phyloP scores from a whole-genome alignment of 2,329 filamentous ascomycete genomes.

The Alternaria sp. region DNA sequence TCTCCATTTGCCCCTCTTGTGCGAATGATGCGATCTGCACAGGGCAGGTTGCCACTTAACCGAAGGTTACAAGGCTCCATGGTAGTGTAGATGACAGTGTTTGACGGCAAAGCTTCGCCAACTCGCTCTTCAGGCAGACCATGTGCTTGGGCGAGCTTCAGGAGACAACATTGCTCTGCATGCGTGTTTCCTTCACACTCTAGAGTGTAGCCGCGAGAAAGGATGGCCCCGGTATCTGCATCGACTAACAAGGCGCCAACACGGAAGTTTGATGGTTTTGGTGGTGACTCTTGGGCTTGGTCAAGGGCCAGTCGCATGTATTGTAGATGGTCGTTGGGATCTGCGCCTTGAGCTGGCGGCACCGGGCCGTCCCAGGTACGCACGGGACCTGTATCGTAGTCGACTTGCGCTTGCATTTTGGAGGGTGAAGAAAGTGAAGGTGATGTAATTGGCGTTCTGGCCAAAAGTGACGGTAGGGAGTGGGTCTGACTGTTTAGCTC shows the following conservation, averaged over 20 bases:
- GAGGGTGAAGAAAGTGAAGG: conserved; percentile 14
- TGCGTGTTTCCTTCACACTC: conserved; percentile 94
- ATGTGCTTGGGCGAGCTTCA: conserved; percentile 67
- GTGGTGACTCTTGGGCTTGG: conserved; percentile 81
- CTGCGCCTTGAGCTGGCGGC: conserved; percentile 24
- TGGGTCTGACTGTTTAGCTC: conserved; percentile 20
- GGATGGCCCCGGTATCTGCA: conserved; percentile 64
- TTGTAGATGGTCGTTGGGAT: conserved; percentile 42
- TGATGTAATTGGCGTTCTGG: conserved; percentile 17
- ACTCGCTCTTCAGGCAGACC: conserved; percentile 63
- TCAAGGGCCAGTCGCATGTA: conserved; percentile 77
- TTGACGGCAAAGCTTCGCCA: conserved; percentile 59
- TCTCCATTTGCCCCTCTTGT: conserved; percentile 56
- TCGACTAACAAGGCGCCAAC: conserved; percentile 90
- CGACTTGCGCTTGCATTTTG: conserved; percentile 36
- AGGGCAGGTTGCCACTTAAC: conserved; percentile 77
- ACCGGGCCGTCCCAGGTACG: conserved; percentile 31
- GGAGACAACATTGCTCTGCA: conserved; percentile 90
- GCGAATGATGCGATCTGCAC: conserved; percentile 78
- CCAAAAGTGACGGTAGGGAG: background rate
- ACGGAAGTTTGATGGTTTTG: conserved; percentile 89
- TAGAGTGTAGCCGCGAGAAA: conserved; percentile 88
- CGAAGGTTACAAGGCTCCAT: conserved; percentile 85
- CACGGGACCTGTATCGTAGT: conserved; percentile 26
- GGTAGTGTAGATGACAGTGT: conserved; percentile 82